These are phyloP conservation scores for Boletus eberwhitei DNA, from an alignment of 768 basidiomycete species.

Conservation along the genomic window DNA sequence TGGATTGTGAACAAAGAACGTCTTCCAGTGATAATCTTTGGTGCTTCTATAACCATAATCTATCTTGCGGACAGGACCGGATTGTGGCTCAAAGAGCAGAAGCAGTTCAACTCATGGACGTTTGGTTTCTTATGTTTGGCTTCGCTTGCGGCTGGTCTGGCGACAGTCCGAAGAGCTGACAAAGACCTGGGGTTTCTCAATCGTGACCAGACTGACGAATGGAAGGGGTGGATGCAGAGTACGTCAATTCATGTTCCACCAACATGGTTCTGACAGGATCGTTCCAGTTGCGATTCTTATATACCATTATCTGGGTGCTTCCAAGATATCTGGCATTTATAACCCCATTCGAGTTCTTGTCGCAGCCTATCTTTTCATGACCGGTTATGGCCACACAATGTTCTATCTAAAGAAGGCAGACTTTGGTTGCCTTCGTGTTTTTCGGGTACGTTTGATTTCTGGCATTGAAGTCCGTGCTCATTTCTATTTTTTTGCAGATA, in stretches of 20 bases:
- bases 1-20: constrained; percentile 15
- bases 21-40: constrained; percentile 55
- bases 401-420: constrained; percentile 90
- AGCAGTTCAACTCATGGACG: constrained; percentile 68
- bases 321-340: constrained; percentile 89
- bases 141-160: constrained; percentile 55
- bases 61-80: constrained; percentile 83
- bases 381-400: constrained; percentile 85
- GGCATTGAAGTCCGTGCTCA: neutral
- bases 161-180: constrained; percentile 64
- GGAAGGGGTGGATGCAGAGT: constrained; percentile 99
- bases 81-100: constrained; percentile 88
- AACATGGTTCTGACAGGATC: neutral
- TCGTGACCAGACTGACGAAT: constrained; percentile 92
- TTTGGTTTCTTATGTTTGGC: constrained; percentile 60
- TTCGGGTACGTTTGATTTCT: constrained; percentile 47
- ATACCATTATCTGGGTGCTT: constrained; percentile 90
- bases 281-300: constrained; percentile 77
- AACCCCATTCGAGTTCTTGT: constrained; percentile 88
- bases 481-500: constrained; percentile 40
- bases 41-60: constrained; percentile 61
- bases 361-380: constrained; percentile 89
- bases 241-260: constrained; percentile 25
- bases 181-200: constrained; percentile 88
- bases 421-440: constrained; percentile 74